phyloP scores from a whole-genome alignment of 2,329 filamentous ascomycete genomes.

The Helminthosporium solani region DNA sequence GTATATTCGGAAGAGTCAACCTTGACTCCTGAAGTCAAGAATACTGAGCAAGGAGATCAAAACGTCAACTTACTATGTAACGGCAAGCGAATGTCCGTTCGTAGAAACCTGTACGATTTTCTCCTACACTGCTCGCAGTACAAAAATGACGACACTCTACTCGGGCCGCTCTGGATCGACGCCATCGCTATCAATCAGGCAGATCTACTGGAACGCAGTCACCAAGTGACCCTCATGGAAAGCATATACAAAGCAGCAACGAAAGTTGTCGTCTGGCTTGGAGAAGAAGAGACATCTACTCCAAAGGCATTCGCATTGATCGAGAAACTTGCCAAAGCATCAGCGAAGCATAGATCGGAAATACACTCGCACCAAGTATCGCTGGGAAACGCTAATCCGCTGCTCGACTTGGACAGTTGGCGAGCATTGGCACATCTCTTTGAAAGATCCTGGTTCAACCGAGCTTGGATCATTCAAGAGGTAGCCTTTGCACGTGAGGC shows the following conservation, averaged over 20 bases:
- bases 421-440: conserved; percentile 7
- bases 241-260: conserved; percentile 12
- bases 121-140: conserved; percentile 3
- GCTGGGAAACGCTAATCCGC: background rate
- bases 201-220: conserved; percentile 6
- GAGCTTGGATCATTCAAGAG: conserved; percentile 14
- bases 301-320: conserved; percentile 4
- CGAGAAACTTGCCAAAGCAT: background rate
- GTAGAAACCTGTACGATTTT: conserved; percentile 19
- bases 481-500: conserved; percentile 8
- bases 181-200: conserved; percentile 17
- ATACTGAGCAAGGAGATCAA: background rate
- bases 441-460: conserved; percentile 6
- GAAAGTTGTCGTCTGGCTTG: conserved; percentile 16
- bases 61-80: conserved; percentile 12
- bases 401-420: conserved; percentile 1
- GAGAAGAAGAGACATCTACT: conserved; percentile 6
- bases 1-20: background rate
- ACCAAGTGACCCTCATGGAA: conserved; percentile 15
- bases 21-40: no score
- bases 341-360: background rate
- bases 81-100: conserved; percentile 1
- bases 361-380: background rate
- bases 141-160: background rate
- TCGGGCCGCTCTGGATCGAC: conserved; percentile 14